Evolutionary conservation across 2,329 filamentous ascomycete genomes (phyloP).

Genomic region (Rutstroemia sp.): DNA sequence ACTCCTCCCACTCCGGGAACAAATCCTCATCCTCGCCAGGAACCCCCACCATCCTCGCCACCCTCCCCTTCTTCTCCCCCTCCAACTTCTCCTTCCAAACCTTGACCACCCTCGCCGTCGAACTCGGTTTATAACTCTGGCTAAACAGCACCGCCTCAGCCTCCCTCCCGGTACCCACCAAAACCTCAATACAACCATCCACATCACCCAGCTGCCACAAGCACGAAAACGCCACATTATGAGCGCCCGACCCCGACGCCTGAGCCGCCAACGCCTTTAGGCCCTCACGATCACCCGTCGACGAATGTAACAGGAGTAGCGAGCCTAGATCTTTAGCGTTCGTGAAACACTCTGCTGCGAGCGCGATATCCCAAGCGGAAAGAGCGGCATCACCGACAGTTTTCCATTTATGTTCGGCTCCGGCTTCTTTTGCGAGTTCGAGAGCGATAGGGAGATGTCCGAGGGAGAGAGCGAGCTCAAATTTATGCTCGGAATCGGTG

Average conservation of each 20-base stretch:
- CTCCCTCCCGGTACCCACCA: constrained; percentile 69
- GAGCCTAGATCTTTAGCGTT: constrained; percentile 88
- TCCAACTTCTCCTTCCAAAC: constrained; percentile 82
- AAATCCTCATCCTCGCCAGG: constrained; percentile 79
- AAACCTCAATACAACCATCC: constrained; percentile 70
- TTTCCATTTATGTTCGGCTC: constrained; percentile 98
- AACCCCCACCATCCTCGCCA: constrained; percentile 74
- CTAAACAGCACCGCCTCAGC: constrained; percentile 87
- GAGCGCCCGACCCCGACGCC: constrained; percentile 67
- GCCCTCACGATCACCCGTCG: constrained; percentile 71
- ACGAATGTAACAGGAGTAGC: constrained; percentile 79
- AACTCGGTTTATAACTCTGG: constrained; percentile 89
- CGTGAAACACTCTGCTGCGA: constrained; percentile 89
- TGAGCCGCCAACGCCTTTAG: constrained; percentile 65
- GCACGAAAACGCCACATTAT: constrained; percentile 90
- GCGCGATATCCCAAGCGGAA: constrained; percentile 72
- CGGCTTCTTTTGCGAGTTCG: constrained; percentile 72
- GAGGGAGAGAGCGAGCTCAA: constrained; percentile 79
- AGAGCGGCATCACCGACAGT: constrained; percentile 89
- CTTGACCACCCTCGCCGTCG: constrained; percentile 58
- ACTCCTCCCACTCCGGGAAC: constrained; percentile 96
- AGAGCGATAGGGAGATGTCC: constrained; percentile 81
- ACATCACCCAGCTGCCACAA: constrained; percentile 83
- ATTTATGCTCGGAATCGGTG: constrained; percentile 92
- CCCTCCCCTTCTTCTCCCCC: constrained; percentile 75